phyloP scores from a whole-genome alignment of 345 rosid genomes.

The Eucalyptus rudis region DNA sequence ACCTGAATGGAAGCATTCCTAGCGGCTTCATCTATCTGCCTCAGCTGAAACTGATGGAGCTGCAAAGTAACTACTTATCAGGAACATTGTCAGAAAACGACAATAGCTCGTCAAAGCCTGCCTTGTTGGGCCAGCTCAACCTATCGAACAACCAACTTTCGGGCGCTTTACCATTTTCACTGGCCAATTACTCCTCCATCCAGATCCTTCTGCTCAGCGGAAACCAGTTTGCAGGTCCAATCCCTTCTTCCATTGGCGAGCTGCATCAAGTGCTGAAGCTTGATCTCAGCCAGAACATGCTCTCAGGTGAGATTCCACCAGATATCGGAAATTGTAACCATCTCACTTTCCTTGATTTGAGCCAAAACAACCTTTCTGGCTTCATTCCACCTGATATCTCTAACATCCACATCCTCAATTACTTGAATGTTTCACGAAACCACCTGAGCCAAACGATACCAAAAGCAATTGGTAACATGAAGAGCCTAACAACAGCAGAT shows the following conservation, averaged over 20 bases:
- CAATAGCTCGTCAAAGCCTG: conserved; percentile 6
- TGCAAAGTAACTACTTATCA: conserved; percentile 59
- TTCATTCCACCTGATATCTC: conserved; percentile 45
- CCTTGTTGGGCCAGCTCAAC: conserved; percentile 43
- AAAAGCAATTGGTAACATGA: conserved; percentile 50
- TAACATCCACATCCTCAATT: conserved; percentile 48
- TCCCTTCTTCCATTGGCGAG: conserved; percentile 56
- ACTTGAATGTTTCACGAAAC: conserved; percentile 82
- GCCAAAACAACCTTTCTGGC: conserved; percentile 57
- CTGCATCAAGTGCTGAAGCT: conserved; percentile 33
- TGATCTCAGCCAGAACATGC: conserved; percentile 67
- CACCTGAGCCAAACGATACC: conserved; percentile 52
- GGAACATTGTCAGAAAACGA: conserved; percentile 32
- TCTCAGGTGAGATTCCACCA: conserved; percentile 59
- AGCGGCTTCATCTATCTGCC: conserved; percentile 62
- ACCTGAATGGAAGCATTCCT: conserved; percentile 66
- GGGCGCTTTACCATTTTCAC: conserved; percentile 56
- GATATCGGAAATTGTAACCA: conserved; percentile 46
- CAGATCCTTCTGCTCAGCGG: conserved; percentile 57
- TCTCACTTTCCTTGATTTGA: conserved; percentile 43
- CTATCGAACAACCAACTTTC: conserved; percentile 64
- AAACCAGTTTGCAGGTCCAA: conserved; percentile 56
- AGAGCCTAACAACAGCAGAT: conserved; percentile 71
- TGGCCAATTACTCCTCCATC: conserved; percentile 49
- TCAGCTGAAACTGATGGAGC: conserved; percentile 48